These are phyloP conservation scores for Leccinum arenicola DNA, from an alignment of 768 basidiomycete genomes.

Conservation along the genomic window DNA sequence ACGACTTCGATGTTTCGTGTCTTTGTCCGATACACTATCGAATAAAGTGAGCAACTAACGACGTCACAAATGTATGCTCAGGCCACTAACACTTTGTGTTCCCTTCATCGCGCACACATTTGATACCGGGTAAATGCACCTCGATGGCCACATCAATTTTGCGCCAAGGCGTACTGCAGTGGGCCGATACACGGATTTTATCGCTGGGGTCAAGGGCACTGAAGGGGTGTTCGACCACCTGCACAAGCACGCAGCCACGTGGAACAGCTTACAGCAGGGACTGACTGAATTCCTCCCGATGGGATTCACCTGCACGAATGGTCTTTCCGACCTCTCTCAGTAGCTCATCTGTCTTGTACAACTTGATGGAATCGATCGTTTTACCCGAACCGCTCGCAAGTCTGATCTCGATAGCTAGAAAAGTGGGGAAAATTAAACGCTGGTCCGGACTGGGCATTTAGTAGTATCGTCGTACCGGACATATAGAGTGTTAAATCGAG, in stretches of 20 bases:
- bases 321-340: neutral
- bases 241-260: neutral
- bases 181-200: neutral
- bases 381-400: neutral
- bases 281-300: neutral
- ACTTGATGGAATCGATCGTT: too few species aligned
- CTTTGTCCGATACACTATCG: slow-evolving; percentile 8
- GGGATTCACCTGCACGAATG: neutral
- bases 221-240: neutral
- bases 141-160: neutral
- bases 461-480: too few species aligned
- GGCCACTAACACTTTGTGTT: slow-evolving; percentile 6
- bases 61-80: neutral
- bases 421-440: too few species aligned
- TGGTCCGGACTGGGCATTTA: too few species aligned
- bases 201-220: neutral
- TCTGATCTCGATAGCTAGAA: too few species aligned
- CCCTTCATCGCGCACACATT: slow-evolving; percentile 1
- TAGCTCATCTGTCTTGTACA: too few species aligned
- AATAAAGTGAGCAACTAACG: neutral
- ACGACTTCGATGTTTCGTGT: slow-evolving; percentile 9
- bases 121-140: neutral
- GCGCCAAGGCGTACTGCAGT: neutral
- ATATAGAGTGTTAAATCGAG: too few species aligned
- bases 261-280: slow-evolving; percentile 1